These are phyloP conservation scores for Liriodendron chinense DNA, from an alignment of 164 flowering plant species.

Conservation along the genomic window DNA sequence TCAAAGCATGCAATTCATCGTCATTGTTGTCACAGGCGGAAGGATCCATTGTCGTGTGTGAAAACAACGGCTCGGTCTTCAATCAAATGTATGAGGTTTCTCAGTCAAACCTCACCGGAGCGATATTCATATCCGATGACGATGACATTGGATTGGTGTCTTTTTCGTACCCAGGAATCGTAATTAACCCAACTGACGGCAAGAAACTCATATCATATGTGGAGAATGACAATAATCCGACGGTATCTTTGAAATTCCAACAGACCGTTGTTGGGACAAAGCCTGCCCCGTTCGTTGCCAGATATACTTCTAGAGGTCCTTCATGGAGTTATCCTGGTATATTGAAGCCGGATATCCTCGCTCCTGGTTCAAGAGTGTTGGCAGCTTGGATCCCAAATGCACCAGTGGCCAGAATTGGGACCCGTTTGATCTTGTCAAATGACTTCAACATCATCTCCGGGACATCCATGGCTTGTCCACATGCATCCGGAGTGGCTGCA, in stretches of 20 bases:
- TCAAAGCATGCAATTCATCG: background rate
- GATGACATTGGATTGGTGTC: no score
- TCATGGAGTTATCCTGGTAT: constrained; percentile 8
- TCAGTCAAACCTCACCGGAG: constrained; percentile 17
- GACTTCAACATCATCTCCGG: constrained; percentile 33
- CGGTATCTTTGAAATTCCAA: constrained; percentile 27
- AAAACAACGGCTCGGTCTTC: background rate
- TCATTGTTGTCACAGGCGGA: background rate
- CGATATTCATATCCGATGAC: no score
- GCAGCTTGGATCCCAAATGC: constrained; percentile 40
- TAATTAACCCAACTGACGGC: no score
- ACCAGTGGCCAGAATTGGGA: constrained; percentile 4
- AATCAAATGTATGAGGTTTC: constrained; percentile 9
- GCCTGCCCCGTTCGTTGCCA: constrained; percentile 50
- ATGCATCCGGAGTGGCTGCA: constrained; percentile 37
- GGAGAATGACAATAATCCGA: constrained; percentile 27
- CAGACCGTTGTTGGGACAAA: constrained; percentile 36
- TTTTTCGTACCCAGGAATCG: no score
- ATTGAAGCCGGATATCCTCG: constrained; percentile 30
- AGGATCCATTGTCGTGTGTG: background rate
- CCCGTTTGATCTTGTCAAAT: constrained; percentile 10
- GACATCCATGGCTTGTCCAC: constrained; percentile 44
- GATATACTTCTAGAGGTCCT: constrained; percentile 45
- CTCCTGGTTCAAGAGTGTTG: constrained; percentile 39
- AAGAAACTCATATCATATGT: no score